A percentile compares a stretch with the other conserved stretches of the same genome.
Conservation (phyloP, 1,284 basidiomycete species). For the Ganoderma leucocontextum region DNA sequence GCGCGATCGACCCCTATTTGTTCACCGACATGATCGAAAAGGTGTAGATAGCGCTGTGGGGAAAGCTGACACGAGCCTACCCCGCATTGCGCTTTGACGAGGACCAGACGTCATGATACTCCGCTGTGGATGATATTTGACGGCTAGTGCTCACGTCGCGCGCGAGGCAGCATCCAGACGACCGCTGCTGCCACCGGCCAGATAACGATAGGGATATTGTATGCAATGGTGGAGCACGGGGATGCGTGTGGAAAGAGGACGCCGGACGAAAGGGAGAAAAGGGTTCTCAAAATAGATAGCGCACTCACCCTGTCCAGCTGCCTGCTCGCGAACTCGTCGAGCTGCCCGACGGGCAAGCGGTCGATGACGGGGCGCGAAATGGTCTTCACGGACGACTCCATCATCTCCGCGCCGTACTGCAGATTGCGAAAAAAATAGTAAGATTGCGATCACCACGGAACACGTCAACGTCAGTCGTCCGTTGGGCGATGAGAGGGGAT, state of each 20-base stretch:
- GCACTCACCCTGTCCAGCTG: constrained; percentile 80
- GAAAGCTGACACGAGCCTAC: background rate
- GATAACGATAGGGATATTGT: constrained; percentile 1
- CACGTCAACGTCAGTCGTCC: background rate
- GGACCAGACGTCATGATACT: constrained; percentile 16
- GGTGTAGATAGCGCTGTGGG: constrained; percentile 15
- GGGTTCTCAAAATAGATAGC: background rate
- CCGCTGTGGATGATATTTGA: background rate
- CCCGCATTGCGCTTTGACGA: background rate
- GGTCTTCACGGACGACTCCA: constrained; percentile 86
- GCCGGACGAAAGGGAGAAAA: background rate
- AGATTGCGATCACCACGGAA: background rate
- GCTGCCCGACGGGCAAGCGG: constrained; percentile 75
- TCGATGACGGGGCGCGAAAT: constrained; percentile 89
- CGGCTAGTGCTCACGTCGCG: constrained; percentile 14
- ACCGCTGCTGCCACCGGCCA: background rate
- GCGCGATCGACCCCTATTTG: constrained; percentile 6
- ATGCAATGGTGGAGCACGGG: background rate
- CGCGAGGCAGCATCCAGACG: constrained; percentile 27
- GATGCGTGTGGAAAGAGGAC: background rate
- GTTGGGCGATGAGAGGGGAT: background rate
- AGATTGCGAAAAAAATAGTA: background rate
- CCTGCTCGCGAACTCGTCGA: constrained; percentile 90
- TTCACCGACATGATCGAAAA: constrained; percentile 9
- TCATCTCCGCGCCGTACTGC: constrained; percentile 88